Base-by-base conservation (phyloP, 768 basidiomycete genomes). In the Pleurotus eryngii region DNA sequence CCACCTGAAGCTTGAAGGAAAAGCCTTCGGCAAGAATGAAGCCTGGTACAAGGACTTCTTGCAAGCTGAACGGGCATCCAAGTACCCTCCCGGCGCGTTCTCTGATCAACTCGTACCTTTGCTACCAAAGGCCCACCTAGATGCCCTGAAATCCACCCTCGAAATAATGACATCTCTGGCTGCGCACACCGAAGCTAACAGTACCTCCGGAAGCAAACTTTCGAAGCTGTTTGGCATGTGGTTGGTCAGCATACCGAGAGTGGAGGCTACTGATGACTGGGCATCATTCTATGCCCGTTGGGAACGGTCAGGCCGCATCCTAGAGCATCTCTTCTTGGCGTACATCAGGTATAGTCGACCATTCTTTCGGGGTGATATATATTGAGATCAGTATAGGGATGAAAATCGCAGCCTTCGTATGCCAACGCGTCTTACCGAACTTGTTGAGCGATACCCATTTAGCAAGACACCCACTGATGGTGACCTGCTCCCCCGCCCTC, bases 281-380 rank as follows among this genome's bases (percentile, higher is more conserved):
- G 57, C 68, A 11, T 66, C 75, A 7, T 90, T 92, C 65, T 92
- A 92, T 65, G 72, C 75, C 3, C 77, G 86, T 27, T 92, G 91
- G 91, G 88, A 92, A 62, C 75, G 77, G 26, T 80, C 82, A 7
- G 91, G 88, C 27, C 76, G 89, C 18, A 80, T 87, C 42, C 65
- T 92, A 49, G 91, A 92, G 62, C 90, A 92, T 70, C 57, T 92
- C 6, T 90, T 92, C 71, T 74, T 92, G 56, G 78, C 86, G 15
- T 77, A 81, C 56, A 82, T 92, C 56, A 81, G 91, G 90, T 89
- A 54, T 2, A 24, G 12, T 56, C 55, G 76, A 61, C 14, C 51
- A 5, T 17, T 35, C n/a, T 22, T 54, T 37, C 8, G 38, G n/a
- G 26, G 50, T 20, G 8, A 12, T 18, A 15, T 42, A 27, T 2